Base-by-base conservation (phyloP, 352 stramenopile genomes). In the Thalassiosira exigua region DNA sequence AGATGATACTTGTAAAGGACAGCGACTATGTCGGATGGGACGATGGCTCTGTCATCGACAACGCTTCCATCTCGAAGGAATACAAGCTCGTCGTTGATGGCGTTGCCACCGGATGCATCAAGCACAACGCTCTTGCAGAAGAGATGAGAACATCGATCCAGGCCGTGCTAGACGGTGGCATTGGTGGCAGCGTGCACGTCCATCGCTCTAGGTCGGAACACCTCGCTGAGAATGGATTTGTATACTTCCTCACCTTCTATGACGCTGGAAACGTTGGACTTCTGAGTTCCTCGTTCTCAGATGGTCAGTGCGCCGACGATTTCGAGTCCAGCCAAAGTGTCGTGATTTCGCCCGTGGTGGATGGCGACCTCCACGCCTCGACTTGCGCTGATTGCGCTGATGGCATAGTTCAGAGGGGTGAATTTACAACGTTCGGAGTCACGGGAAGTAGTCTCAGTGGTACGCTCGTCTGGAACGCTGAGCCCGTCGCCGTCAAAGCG, bases 401-500 rank as follows among this genome's bases (percentile, higher is more conserved):
- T 59, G 95, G 95, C 0, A 67, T 91, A 48, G 92, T 98, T 44
- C 82, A 97, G 24, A 93, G 95, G 44, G 94, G 95, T 4, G 84
- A 96, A 52, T 96, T 98, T 29, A 96, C 92, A 4, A 86, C 73
- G 1, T 96, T 98, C 64, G 86, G 95, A 84, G 93, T 97, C 4
- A 79, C 74, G 7, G 88, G 88, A 5, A 95, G 98, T 42, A 58
- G 21, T 39, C 48, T 93, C 27, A 84, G 82, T 46, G 69, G 74
- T 30, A 26, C 11, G 11, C 51, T 86, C 12, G 54, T 53, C 29
- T 90, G 58, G 82, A 86, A 88, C 72, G 73, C 77, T 29, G 48
- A 79, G 50, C 3, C 81, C 67, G 21, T 69, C 90, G 1, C 82
- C 91, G 32, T 93, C 44, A 91, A 90, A 69, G 29, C 32, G 33